These are phyloP conservation scores for Phytophthora citricola DNA, from an alignment of 352 stramenopile genomes.

Conservation along the genomic window DNA sequence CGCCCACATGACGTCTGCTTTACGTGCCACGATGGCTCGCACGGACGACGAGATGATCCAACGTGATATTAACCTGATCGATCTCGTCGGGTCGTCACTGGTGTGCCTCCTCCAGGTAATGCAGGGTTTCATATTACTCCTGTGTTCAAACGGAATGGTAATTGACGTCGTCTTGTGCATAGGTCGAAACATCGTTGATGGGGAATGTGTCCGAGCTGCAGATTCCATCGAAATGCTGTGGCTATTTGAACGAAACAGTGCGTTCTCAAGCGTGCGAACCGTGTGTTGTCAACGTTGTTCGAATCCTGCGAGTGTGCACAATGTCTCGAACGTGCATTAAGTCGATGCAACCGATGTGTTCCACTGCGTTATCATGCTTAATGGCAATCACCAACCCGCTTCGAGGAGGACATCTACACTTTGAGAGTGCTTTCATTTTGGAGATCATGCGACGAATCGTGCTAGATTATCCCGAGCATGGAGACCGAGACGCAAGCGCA, in stretches of 20 bases:
- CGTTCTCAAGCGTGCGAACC: slow-evolving; percentile 66
- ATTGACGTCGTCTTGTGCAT: not conserved
- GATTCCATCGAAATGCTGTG: slow-evolving; percentile 68
- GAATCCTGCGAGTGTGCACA: slow-evolving; percentile 72
- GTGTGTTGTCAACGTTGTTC: slow-evolving; percentile 67
- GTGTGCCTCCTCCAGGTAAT: slow-evolving; percentile 77
- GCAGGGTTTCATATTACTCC: not conserved
- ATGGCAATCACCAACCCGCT: slow-evolving; percentile 57
- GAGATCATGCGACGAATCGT: slow-evolving; percentile 83
- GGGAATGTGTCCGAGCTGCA: slow-evolving; percentile 62
- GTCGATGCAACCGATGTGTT: slow-evolving; percentile 62
- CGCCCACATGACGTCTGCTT: slow-evolving; percentile 64
- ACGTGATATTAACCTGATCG: slow-evolving; percentile 69
- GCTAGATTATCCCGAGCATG: slow-evolving; percentile 72
- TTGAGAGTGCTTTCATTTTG: slow-evolving; percentile 67
- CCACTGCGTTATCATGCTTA: slow-evolving; percentile 65
- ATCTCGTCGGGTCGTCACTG: slow-evolving; percentile 82
- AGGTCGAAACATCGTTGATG: slow-evolving; percentile 76
- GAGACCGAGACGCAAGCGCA: slow-evolving; percentile 56
- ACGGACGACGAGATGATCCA: slow-evolving; percentile 73
- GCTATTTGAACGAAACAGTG: slow-evolving; percentile 72
- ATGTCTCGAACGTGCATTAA: slow-evolving; percentile 62
- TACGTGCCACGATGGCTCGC: slow-evolving; percentile 67
- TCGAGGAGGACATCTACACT: slow-evolving; percentile 62
- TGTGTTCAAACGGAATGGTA: not conserved